A percentile compares a stretch with the other conserved stretches of the same genome.
phyloP scores from a whole-genome alignment of 768 basidiomycete species.

The Mycena albidolilacea region DNA sequence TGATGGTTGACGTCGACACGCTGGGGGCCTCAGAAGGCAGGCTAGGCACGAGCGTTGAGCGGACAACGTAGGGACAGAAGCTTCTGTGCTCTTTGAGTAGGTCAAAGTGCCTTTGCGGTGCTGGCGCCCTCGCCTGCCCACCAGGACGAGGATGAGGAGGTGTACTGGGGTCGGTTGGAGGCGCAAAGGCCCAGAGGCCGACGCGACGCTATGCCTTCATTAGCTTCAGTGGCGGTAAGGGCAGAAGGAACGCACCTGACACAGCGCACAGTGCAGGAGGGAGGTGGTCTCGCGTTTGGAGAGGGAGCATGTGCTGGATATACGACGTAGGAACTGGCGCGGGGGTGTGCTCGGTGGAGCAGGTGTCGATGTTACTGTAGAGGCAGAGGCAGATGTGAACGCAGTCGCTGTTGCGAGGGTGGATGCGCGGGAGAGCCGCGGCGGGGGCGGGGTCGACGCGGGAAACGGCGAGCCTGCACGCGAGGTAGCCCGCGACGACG shows the following conservation, averaged over 20 bases:
- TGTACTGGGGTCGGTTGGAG: conserved; percentile 39
- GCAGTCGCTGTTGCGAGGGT: conserved; percentile 45
- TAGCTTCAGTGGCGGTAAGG: not conserved
- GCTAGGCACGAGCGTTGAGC: conserved; percentile 76
- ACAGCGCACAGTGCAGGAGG: conserved; percentile 76
- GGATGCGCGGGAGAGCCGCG: conserved; percentile 53
- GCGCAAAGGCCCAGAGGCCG: conserved; percentile 82
- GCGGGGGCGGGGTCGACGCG: conserved; percentile 45
- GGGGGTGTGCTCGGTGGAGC: conserved; percentile 45
- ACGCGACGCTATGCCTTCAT: conserved; percentile 66
- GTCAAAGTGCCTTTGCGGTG: conserved; percentile 72
- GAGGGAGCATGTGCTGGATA: conserved; percentile 24
- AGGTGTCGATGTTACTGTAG: conserved; percentile 26
- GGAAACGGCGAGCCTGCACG: conserved; percentile 49
- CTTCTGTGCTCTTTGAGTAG: conserved; percentile 86
- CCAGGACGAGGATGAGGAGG: conserved; percentile 39
- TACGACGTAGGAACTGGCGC: conserved; percentile 34
- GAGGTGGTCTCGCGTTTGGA: conserved; percentile 61
- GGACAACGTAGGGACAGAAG: conserved; percentile 88
- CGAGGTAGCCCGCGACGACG: conserved; percentile 31
- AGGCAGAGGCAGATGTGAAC: conserved; percentile 34
- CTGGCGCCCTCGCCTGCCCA: conserved; percentile 37
- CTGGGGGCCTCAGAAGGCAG: conserved; percentile 53
- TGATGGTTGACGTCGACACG: conserved; percentile 32
- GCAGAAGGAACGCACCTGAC: conserved; percentile 50